These are phyloP conservation scores for Stylonectria norvegica DNA, from an alignment of 2,329 filamentous ascomycete species.

Conservation along the genomic window DNA sequence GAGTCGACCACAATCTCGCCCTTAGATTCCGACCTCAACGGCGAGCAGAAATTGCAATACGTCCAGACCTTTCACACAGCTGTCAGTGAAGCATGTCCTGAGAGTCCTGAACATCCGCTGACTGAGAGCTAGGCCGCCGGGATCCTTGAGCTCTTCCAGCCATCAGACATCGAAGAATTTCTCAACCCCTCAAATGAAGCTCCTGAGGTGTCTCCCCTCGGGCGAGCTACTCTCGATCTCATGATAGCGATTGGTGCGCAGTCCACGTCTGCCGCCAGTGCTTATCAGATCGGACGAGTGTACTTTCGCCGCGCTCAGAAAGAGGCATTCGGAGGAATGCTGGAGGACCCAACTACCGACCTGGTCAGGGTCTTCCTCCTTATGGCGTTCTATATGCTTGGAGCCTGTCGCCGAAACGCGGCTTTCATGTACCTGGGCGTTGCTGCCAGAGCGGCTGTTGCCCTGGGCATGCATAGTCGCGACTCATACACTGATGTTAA, in stretches of 20 bases:
- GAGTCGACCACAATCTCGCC: neutral
- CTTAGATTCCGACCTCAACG: neutral
- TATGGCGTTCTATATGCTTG: slow-evolving; percentile 72
- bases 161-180: slow-evolving; percentile 26
- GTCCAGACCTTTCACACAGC: slow-evolving; percentile 16
- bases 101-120: neutral
- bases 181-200: slow-evolving; percentile 1
- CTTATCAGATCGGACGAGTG: slow-evolving; percentile 22
- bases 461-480: slow-evolving; percentile 50
- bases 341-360: slow-evolving; percentile 25
- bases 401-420: slow-evolving; percentile 57
- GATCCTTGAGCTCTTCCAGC: slow-evolving; percentile 32
- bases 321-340: slow-evolving; percentile 20
- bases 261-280: slow-evolving; percentile 17
- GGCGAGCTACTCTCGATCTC: slow-evolving; percentile 13
- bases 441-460: slow-evolving; percentile 54
- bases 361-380: slow-evolving; percentile 35
- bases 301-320: slow-evolving; percentile 44
- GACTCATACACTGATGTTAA: slow-evolving; percentile 20
- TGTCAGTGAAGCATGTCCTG: slow-evolving; percentile 6
- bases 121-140: slow-evolving; percentile 29
- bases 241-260: slow-evolving; percentile 27
- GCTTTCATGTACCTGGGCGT: slow-evolving; percentile 63
- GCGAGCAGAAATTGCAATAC: slow-evolving; percentile 7
- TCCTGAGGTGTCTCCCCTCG: slow-evolving; percentile 3